Evolutionary conservation across 2,329 filamentous ascomycete genomes (phyloP), one percentile per base, ranked within the genome.

Genomic region (Penicillium sp.): DNA sequence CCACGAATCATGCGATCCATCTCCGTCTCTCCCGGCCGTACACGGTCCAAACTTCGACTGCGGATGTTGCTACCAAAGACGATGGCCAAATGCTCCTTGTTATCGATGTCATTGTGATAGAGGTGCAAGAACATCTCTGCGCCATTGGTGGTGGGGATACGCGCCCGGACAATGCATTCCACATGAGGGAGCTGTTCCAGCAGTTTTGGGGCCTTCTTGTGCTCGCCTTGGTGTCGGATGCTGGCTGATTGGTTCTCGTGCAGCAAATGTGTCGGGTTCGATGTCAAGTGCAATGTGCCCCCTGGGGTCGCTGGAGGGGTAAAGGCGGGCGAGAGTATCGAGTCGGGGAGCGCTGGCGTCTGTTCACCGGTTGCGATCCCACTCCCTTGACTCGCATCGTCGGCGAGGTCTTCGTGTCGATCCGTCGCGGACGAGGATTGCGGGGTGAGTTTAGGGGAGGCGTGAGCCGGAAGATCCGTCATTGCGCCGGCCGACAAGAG

Each of bases 111-210:
- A 70, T 98, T 98, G 54, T 84, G 84, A 72, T 98, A 98, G 0
- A 97, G 76, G 65, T 98, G 91, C 44, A 98, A 72, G 70, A 94
- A 98, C 90, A 98, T 97, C 69, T 98, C 90, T 9, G 90, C 87
- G 3, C 91, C 91, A 0, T 80, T 83, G 2, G 89, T 91, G 1
- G 91, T 97, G 0, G 93, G 93, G 60, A 98, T 98, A 46, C 93
- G 85, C 13, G 93, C 93, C 57, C 93, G 86, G 42, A 97, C 93
- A 55, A 94, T 83, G 73, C 93, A 98, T 66, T 88, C 84, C n/a
- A 98, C 91, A 25, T 86, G 73, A 6, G 91, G 93, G 1, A 97
- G 76, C 11, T 76, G 80, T 56, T 85, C 77, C 5, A 96, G 80
- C 24, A 95, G 76, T 50, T 81, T 83, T 1, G 89, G 88, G 29